Base-by-base conservation (phyloP, 1,284 basidiomycete genomes). In the Athelia sp. region DNA sequence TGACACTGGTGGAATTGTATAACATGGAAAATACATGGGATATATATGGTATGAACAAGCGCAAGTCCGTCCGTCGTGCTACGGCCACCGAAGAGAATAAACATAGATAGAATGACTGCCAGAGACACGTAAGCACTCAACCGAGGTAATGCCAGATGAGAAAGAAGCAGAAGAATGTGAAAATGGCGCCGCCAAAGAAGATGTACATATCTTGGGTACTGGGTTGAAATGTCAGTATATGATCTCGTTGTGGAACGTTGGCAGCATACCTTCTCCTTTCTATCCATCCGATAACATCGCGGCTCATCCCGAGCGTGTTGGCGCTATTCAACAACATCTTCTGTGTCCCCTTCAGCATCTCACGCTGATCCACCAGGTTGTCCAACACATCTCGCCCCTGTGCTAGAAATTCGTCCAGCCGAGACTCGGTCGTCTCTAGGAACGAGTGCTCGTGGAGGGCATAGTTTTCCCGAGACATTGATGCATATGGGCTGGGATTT, bases 171-270 rank as follows among this genome's bases (percentile, higher is more conserved):
- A 94, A 76, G 64, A 97, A 87, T 2, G 93, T 96, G 62, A 91
- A 81, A n/a, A 86, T 66, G 1, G 85, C 87, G 8, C 93, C 94
- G 6, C 70, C 84, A 43, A 88, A 69, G 68, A 97, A 93, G 57
- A 97, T 94, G 58, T 91, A 94, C 73, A 87, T 91, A 62, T 98
- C 94, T 66, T 95, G 93, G 35, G 86, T 91, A 64, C 92, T 94
- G 62, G 17, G 24, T 46, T 51, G 57, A 49, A 58, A 56, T 43
- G 66, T 40, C n/a, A 43, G 24, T 36, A 32, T 26, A 24, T 19
- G 21, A 19, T 34, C 34, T n/a, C 15, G 22, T 45, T 24, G 34
- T 15, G 40, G 19, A 43, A 15, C 51, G 19, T 26, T 17, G 44
- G 4, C 36, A 40, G 65, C 72, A 47, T 47, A 92, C 86, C 91